Base-by-base conservation (phyloP, 331 rosid genomes). In the Quercus phellos region DNA sequence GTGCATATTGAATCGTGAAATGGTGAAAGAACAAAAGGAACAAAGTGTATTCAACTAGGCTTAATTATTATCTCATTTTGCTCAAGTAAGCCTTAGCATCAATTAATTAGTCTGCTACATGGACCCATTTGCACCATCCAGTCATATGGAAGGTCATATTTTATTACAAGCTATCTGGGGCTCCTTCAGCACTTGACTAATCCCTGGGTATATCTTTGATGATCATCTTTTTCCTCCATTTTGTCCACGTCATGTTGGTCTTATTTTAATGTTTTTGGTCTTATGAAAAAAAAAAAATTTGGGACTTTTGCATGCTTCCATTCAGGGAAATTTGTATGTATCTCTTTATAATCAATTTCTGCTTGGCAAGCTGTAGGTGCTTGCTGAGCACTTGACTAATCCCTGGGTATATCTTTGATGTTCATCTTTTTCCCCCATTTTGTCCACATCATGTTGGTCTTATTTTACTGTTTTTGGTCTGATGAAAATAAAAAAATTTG, bases 351-450 rank as follows among this genome's bases (percentile, higher is more conserved):
- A 80, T 53, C 51, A 53, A 73, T 80, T 76, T 71, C 75, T 85
- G 74, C 70, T 73, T 78, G 74, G 61, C 80, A 77, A 84, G 67
- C 67, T 72, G 78, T 83, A 92, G 99, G 99, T 94, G 83, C 95
- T 94, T 70, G 86, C 85, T 66, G 96, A 94, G 77, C 26, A 24
- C 26, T 24, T 63, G 69, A 29, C n/a, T 30, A 6, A 63, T 30
- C 42, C 42, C 24, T 29, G 46, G 46, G 42, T 6, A 63, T 4
- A 63, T 63, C 13, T 29, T 63, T 63, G 32, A 17, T 6, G 19
- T 6, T 63, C 21, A 29, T 30, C 6, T 63, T 63, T 22, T 6
- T 29, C 42, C 11, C 68, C 12, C 12, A 24, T 59, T 13, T 10
- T 59, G 34, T 59, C 32, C 6, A 10, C 17, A 2, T 59, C 32